These are phyloP conservation scores for Cercophora newfieldiana DNA, from an alignment of 495 filamentous ascomycete species.

Conservation along the genomic window DNA sequence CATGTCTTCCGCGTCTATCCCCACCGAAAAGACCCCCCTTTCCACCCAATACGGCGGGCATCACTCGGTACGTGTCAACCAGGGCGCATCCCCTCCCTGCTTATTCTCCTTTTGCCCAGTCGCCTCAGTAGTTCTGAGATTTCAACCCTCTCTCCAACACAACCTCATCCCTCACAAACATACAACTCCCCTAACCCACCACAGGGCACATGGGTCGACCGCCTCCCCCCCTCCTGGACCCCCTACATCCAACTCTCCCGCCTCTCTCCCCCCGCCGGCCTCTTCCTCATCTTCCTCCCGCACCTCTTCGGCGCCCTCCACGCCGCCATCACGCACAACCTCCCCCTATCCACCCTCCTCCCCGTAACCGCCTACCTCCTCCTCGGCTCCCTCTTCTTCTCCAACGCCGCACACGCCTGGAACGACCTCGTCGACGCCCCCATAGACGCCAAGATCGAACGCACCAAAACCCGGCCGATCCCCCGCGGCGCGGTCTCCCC, in stretches of 20 bases:
- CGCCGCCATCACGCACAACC: constrained; percentile 33
- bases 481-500: constrained; percentile 40
- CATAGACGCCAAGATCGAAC: constrained; percentile 37
- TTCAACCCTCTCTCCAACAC: too few relatives aligned
- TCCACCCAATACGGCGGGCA: background rate
- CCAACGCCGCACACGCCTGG: constrained; percentile 43
- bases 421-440: constrained; percentile 47
- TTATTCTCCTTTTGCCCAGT: too few relatives aligned
- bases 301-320: constrained; percentile 41
- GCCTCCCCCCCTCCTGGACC: constrained; percentile 7
- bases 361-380: constrained; percentile 29
- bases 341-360: constrained; percentile 22
- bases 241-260: constrained; percentile 30
- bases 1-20: background rate
- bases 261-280: constrained; percentile 36
- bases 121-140: too few relatives aligned
- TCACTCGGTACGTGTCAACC: too few relatives aligned
- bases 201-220: constrained; percentile 7
- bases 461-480: constrained; percentile 41
- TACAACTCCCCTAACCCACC: too few relatives aligned
- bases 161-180: too few relatives aligned
- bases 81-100: too few relatives aligned
- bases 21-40: background rate
- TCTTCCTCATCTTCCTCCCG: constrained; percentile 41
- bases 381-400: constrained; percentile 43